Base-by-base conservation (phyloP, 495 filamentous ascomycete species). In the Cercophora sp. region DNA sequence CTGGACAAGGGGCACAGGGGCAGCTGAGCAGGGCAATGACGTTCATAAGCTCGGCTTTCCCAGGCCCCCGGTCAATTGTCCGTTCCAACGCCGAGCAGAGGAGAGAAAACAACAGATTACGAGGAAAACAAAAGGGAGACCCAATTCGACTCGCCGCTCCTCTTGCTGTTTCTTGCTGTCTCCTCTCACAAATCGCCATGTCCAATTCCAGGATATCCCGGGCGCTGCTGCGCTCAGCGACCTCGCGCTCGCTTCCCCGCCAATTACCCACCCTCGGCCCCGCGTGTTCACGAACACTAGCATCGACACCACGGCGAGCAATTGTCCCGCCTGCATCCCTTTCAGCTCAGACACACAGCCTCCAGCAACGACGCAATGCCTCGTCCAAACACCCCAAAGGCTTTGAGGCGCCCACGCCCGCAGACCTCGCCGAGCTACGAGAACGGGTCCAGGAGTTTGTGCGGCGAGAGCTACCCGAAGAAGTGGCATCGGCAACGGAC, bases 371-470 rank as follows among this genome's bases (percentile, higher is more conserved):
- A 61, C 45, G 51, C 50, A 20, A 59, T 59, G 50, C 67, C 68
- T 61, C 70, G 56, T 87, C 86, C 10, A 96, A 96, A 65, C 93
- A 96, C 69, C 90, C 93, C 3, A 74, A 82, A 24, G 86, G 84
- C 59, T 98, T 98, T 69, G 75, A 71, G 5, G 79, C 91, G 27
- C 93, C 93, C 0, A 77, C 85, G 0, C 68, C 77, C 9, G 79
- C 84, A 34, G 94, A 97, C 39, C 79, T 98, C 11, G 50, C 79
- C 3, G 92, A 97, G 67, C 74, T 98, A 27, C 83, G 92, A 48
- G 92, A 96, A 60, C 77, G 88, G 13, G 91, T 96, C 11, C 90
- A 92, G 57, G 93, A 97, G 31, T 98, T 98, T 62, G 85, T 88
- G 18, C 79, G 91, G 75, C 80, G 86, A 29, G 85, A 89, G 64